These are phyloP conservation scores for Suhomyces faveliae DNA, from an alignment of 805 yeast species.

Conservation along the genomic window DNA sequence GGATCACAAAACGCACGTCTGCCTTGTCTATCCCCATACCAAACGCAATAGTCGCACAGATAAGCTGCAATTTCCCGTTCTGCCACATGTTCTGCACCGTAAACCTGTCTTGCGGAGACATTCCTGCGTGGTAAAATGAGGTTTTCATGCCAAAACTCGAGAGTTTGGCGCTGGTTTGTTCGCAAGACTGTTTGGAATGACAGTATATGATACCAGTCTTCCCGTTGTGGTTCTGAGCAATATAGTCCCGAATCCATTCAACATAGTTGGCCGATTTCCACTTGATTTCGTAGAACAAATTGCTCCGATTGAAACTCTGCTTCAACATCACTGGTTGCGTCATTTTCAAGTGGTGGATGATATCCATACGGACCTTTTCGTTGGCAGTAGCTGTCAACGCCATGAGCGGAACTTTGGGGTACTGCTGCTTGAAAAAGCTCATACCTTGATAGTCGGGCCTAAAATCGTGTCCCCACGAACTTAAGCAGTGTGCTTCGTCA, in stretches of 20 bases:
- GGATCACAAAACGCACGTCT: slow-evolving; percentile 89
- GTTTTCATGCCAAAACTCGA: slow-evolving; percentile 60
- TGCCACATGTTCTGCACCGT: slow-evolving; percentile 85
- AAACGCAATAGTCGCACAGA: slow-evolving; percentile 97
- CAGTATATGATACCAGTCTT: slow-evolving; percentile 91
- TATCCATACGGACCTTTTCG: slow-evolving; percentile 83
- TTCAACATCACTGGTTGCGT: slow-evolving; percentile 62
- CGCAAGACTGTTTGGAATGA: slow-evolving; percentile 87
- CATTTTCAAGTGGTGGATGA: slow-evolving; percentile 72
- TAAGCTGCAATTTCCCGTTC: slow-evolving; percentile 61
- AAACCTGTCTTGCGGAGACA: slow-evolving; percentile 72
- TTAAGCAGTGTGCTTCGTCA: slow-evolving; percentile 98
- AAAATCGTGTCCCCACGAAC: slow-evolving; percentile 99
- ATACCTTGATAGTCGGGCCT: slow-evolving; percentile 91
- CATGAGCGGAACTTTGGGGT: slow-evolving; percentile 84
- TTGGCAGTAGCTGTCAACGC: slow-evolving; percentile 98
- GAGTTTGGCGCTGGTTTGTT: slow-evolving; percentile 67
- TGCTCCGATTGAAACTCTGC: slow-evolving; percentile 90
- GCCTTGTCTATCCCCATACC: slow-evolving; percentile 99
- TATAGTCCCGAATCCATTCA: slow-evolving; percentile 58
- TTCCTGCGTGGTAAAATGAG: slow-evolving; percentile 91
- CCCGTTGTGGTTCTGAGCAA: slow-evolving; percentile 49
- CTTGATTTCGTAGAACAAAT: slow-evolving; percentile 73
- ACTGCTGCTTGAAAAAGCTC: slow-evolving; percentile 66
- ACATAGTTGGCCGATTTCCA: slow-evolving; percentile 58